Conservation (phyloP, 2,329 filamentous ascomycete species). For the Trichophyton equinum region DNA sequence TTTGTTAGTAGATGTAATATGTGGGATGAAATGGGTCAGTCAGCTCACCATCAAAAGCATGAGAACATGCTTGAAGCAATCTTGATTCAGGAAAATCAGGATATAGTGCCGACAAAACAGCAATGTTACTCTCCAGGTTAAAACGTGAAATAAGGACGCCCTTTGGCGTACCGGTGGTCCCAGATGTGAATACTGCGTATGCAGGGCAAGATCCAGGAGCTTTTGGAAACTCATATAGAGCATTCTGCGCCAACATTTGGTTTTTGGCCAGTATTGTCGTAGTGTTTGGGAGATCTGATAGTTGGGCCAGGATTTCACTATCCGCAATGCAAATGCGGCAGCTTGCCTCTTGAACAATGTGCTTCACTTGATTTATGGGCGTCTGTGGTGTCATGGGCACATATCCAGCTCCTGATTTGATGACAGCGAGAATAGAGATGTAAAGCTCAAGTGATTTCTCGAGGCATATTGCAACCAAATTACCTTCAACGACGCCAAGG, state of each 20-base stretch:
- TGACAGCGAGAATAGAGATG: conserved; percentile 56
- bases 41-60: conserved; percentile 56
- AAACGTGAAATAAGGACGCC: conserved; percentile 65
- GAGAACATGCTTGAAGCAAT: conserved; percentile 72
- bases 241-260: conserved; percentile 5
- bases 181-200: conserved; percentile 74
- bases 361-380: conserved; percentile 46
- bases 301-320: conserved; percentile 4
- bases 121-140: conserved; percentile 66
- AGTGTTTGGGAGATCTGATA: neutral
- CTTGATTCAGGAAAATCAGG: conserved; percentile 43
- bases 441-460: conserved; percentile 66
- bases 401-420: conserved; percentile 67
- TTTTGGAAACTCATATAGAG: conserved; percentile 11
- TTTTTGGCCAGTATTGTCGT: neutral
- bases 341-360: conserved; percentile 51
- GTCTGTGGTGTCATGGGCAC: conserved; percentile 66
- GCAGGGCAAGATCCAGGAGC: conserved; percentile 41
- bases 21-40: neutral
- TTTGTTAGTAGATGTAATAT: conserved; percentile 12
- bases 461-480: conserved; percentile 61
- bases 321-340: conserved; percentile 37
- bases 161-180: conserved; percentile 69
- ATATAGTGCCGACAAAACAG: conserved; percentile 53
- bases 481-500: conserved; percentile 38